Percentiles rank a stretch among this genome's conserved stretches.
These are phyloP conservation scores for Aspergillus calidoustus DNA, from an alignment of 2,329 filamentous ascomycete species.

Conservation along the genomic window DNA sequence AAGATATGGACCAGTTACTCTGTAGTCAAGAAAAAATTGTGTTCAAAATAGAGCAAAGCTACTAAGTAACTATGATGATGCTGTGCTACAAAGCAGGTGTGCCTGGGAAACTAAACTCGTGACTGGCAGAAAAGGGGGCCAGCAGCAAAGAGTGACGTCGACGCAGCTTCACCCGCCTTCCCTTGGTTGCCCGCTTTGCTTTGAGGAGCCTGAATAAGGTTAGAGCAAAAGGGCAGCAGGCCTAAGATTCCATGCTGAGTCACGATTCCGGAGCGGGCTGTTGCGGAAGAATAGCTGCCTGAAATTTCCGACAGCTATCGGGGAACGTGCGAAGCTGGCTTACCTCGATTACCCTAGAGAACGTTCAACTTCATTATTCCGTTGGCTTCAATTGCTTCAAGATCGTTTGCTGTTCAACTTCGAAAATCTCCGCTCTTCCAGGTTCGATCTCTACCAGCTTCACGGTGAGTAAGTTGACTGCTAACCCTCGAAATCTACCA, in stretches of 20 bases:
- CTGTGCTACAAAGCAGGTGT: background rate
- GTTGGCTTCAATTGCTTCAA: conserved; percentile 3
- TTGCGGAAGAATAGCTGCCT: background rate
- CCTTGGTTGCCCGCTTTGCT: background rate
- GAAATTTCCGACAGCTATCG: conserved; percentile 16
- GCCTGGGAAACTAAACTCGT: background rate
- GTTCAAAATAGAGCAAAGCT: conserved; percentile 2
- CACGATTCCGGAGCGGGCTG: background rate
- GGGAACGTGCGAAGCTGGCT: conserved; percentile 35
- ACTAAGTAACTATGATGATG: background rate
- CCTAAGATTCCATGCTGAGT: conserved; percentile 16
- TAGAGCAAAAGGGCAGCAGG: conserved; percentile 31
- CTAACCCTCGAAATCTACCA: conserved; percentile 29
- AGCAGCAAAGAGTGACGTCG: conserved; percentile 12
- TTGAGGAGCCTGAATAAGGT: background rate
- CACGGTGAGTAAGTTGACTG: conserved; percentile 38
- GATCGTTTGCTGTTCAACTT: conserved; percentile 34
- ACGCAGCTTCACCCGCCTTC: conserved; percentile 8
- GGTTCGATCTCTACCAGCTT: conserved; percentile 37
- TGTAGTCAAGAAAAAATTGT: conserved; percentile 14
- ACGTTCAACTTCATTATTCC: conserved; percentile 33
- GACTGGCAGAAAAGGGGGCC: conserved; percentile 15
- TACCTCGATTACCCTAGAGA: conserved; percentile 31
- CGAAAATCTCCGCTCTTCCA: conserved; percentile 40
- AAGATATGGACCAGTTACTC: conserved; percentile 17